Evolutionary conservation across 106 monocot species (phyloP), one percentile per base, ranked within the genome.

Genomic region (Vanilla planifolia): DNA sequence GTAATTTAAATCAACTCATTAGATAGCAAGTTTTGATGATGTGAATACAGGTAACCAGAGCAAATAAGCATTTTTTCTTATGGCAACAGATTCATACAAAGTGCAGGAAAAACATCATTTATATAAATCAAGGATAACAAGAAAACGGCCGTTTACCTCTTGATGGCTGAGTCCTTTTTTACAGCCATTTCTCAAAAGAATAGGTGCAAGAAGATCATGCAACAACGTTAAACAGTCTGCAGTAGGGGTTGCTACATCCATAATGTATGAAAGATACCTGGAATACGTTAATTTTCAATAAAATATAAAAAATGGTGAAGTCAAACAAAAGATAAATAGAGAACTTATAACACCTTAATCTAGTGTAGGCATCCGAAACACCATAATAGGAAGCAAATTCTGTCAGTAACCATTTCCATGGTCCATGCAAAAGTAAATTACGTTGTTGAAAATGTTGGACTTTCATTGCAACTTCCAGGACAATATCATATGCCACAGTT

Each of bases 161-260:
- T 98, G 96, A 68, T 92, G 96, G 55, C 96, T 98, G 50, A 98
- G 65, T 13, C 73, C 60, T 48, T 55, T 82, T 55, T 79, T 81
- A 62, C 73, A 59, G 21, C 73, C 75, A 47, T 78, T 84, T 62
- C 68, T 92, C 72, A 98, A 63, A 48, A 91, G 63, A 14, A 98
- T 87, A 59, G 88, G 91, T 34, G 67, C 72, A 47, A 98, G 60
- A 44, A 98, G 61, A 74, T 88, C 84, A 77, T 88, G 79, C 34
- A 98, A 81, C 51, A 98, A 52, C 4, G 59, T 71, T 8, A 98
- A 82, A 60, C 96, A 98, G 37, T 98, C 96, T 4, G 81, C 90
- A 21, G 96, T 88, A 37, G 96, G 96, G 32, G 96, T 98, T 43
- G 96, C 91, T 32, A 98, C 91, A 77, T 98, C 96, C 91, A 98